phyloP scores from a whole-genome alignment of 352 stramenopile genomes.

The Phytophthora quininea region DNA sequence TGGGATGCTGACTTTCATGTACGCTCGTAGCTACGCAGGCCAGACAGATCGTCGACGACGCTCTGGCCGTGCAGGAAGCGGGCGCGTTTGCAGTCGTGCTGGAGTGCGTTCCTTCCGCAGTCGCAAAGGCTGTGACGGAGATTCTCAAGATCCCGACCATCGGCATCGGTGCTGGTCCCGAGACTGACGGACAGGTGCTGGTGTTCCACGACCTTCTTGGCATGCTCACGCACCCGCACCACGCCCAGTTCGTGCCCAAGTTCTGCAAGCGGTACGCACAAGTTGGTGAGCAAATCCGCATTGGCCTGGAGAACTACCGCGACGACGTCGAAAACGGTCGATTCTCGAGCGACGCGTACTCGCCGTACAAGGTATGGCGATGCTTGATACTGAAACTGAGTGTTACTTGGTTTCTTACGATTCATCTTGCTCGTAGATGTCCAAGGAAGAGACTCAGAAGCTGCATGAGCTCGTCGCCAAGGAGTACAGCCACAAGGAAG shows the following conservation, averaged over 20 bases:
- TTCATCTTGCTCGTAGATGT: constrained; percentile 54
- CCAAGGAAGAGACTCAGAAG: constrained; percentile 75
- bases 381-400: not conserved
- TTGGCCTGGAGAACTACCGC: constrained; percentile 95
- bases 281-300: constrained; percentile 93
- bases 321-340: constrained; percentile 94
- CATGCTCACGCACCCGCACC: constrained; percentile 98
- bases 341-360: constrained; percentile 95
- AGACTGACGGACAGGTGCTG: constrained; percentile 96
- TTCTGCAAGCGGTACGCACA: constrained; percentile 99
- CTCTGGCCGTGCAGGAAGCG: constrained; percentile 94
- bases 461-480: constrained; percentile 60
- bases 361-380: constrained; percentile 91
- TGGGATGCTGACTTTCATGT: not conserved
- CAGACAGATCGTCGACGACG: constrained; percentile 95
- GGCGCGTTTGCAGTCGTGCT: constrained; percentile 95
- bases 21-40: constrained; percentile 67
- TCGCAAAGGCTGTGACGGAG: constrained; percentile 94
- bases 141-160: constrained; percentile 98
- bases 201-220: constrained; percentile 99
- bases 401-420: not conserved
- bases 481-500: constrained; percentile 57
- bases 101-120: constrained; percentile 85
- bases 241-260: constrained; percentile 95
- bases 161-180: constrained; percentile 95